Base-by-base conservation (phyloP, 208 protist species). In the Acanthamoeba triangularis region DNA sequence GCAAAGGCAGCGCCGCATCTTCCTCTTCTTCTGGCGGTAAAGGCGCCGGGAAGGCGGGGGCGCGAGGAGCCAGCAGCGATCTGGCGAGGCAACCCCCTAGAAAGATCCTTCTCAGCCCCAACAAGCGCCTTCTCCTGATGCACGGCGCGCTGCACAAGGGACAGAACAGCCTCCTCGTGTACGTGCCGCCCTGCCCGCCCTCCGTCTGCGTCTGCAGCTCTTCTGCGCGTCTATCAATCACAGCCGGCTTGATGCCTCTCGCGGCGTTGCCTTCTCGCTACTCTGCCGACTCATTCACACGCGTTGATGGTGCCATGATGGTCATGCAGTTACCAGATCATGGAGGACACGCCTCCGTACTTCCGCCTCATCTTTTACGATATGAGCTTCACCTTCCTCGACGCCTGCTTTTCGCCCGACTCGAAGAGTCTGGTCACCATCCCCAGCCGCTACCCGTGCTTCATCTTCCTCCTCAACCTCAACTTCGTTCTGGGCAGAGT, bases 381-480 rank as follows among this genome's bases (percentile, higher is more conserved):
- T 25, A 67, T 90, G 78, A 82, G 82, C 59, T 78, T 92, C 47
- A 88, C 93, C 49, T 95, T 95, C 52, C 67, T 95, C 44, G 93
- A 95, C 54, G 93, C 93, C 30, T 95, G 93, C 61, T 95, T 95
- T 80, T 95, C 93, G 14, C 93, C 93, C 11, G 93, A 95, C 49
- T 95, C 91, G 54, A 88, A 93, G 63, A 93, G 87, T 37, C 59
- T 93, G 16, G 87, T 93, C 41, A 93, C 87, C 54, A 93, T 93
- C 18, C 87, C 87, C 37, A 93, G 87, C 41, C 87, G 87, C 87
- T 93, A 93, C 37, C 87, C 87, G 54, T 93, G 87, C 33, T 93
- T 93, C 59, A 93, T 93, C 87, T 93, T 93, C 47, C 87, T 93
- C 63, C 87, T 93, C 61, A 93, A 93, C 61, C 87, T 93, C 59